Percentiles rank a stretch among this genome's conserved stretches.
These are phyloP conservation scores for Saturnispora galanensis DNA, from an alignment of 805 yeast genomes.

Conservation along the genomic window DNA sequence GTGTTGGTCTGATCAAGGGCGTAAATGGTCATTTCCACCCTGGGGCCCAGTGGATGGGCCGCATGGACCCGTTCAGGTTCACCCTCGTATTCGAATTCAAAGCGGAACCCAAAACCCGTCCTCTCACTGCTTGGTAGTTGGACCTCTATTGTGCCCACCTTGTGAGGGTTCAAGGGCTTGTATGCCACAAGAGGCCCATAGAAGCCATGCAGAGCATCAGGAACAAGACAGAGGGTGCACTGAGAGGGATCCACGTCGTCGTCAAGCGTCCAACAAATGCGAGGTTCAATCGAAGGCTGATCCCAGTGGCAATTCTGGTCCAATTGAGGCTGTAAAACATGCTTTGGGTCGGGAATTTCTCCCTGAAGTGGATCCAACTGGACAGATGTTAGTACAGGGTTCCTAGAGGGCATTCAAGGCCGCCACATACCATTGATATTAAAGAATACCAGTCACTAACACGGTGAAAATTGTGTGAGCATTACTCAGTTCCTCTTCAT, in stretches of 20 bases:
- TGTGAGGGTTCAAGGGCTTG: too few relatives aligned
- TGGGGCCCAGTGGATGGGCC: background rate
- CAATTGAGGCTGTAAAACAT: slow-evolving; percentile 31
- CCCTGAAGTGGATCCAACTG: slow-evolving; percentile 39
- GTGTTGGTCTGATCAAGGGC: too few relatives aligned
- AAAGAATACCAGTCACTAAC: background rate
- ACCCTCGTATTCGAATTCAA: background rate
- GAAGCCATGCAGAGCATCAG: too few relatives aligned
- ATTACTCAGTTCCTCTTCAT: background rate
- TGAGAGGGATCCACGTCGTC: too few relatives aligned
- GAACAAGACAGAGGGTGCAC: too few relatives aligned
- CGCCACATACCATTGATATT: background rate
- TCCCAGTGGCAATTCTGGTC: background rate
- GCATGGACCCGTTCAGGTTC: background rate
- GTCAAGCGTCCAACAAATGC: too few relatives aligned
- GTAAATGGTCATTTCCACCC: too few relatives aligned
- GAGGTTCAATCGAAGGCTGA: too few relatives aligned
- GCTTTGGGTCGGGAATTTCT: slow-evolving; percentile 37
- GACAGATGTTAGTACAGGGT: too few relatives aligned
- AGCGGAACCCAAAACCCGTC: background rate
- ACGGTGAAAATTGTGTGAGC: background rate
- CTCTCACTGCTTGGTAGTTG: background rate
- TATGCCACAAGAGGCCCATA: too few relatives aligned
- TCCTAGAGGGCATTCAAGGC: too few relatives aligned
- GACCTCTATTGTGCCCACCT: slow-evolving; percentile 6